A percentile compares a stretch with the other conserved stretches of the same genome.
These are phyloP conservation scores for Bacidia rubella DNA, from an alignment of 495 filamentous ascomycete species.

Conservation along the genomic window DNA sequence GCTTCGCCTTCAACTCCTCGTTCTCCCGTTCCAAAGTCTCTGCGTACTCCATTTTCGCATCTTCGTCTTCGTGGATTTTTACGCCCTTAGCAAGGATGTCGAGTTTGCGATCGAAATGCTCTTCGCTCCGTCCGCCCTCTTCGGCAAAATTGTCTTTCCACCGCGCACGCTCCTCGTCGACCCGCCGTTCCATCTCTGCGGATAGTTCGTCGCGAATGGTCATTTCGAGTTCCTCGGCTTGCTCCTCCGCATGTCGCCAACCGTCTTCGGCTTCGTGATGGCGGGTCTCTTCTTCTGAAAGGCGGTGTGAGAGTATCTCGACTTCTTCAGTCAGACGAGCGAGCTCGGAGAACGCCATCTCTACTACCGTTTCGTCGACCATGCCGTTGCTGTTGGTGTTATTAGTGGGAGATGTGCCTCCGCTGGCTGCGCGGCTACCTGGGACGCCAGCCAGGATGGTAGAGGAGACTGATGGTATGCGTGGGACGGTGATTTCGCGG, in stretches of 20 bases:
- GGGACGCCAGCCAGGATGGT: conserved; percentile 40
- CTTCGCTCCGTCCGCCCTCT: conserved; percentile 49
- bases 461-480: conserved; percentile 62
- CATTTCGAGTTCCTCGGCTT: conserved; percentile 59
- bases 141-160: conserved; percentile 68
- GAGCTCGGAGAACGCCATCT: conserved; percentile 62
- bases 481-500: conserved; percentile 82
- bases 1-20: conserved; percentile 30
- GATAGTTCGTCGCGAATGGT: conserved; percentile 84
- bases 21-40: conserved; percentile 37
- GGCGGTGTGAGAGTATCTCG: conserved; percentile 42
- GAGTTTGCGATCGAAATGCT: conserved; percentile 80
- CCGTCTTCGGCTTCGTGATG: conserved; percentile 44
- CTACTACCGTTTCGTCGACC: conserved; percentile 47
- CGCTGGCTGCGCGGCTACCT: conserved; percentile 27
- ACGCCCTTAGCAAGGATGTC: conserved; percentile 69
- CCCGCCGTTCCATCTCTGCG: conserved; percentile 65
- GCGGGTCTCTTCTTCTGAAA: conserved; percentile 50
- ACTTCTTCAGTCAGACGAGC: conserved; percentile 59
- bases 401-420: conserved; percentile 35
- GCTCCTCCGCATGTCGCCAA: conserved; percentile 47
- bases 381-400: conserved; percentile 23
- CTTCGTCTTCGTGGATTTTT: conserved; percentile 11
- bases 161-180: conserved; percentile 57
- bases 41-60: conserved; percentile 10